phyloP scores from a whole-genome alignment of 495 filamentous ascomycete species.

The Hyaloscypha hepaticicola region DNA sequence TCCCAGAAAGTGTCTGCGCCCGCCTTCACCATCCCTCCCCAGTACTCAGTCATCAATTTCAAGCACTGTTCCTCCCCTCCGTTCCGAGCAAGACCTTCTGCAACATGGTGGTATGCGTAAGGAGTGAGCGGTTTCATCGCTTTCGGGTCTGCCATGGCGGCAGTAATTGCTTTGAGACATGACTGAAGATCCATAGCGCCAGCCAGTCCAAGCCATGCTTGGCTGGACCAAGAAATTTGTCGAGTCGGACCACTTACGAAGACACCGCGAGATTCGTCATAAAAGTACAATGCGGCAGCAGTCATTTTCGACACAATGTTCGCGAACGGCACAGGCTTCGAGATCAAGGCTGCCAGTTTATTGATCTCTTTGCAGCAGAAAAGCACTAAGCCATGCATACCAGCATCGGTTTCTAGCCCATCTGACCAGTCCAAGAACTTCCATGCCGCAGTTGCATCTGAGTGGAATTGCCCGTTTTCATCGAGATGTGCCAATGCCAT shows the following conservation, averaged over 20 bases:
- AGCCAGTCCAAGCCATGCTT: constrained; percentile 32
- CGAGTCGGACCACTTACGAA: constrained; percentile 27
- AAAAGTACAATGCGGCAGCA: constrained; percentile 8
- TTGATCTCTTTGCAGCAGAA: constrained; percentile 31
- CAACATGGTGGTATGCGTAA: constrained; percentile 27
- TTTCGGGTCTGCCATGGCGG: constrained; percentile 24
- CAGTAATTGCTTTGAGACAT: constrained; percentile 20
- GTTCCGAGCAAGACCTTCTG: constrained; percentile 12
- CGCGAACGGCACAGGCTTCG: constrained; percentile 20
- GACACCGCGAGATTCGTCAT: constrained; percentile 15
- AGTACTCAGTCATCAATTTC: constrained; percentile 21
- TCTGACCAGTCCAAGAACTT: constrained; percentile 34
- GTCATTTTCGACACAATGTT: constrained; percentile 22
- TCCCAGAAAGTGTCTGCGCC: constrained; percentile 30
- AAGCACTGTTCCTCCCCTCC: constrained; percentile 19
- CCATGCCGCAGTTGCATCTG: constrained; percentile 21
- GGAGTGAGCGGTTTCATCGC: constrained; percentile 30
- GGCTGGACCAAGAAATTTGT: constrained; percentile 30
- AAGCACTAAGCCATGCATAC: constrained; percentile 31
- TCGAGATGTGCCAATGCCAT: constrained; percentile 21
- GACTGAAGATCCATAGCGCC: constrained; percentile 20
- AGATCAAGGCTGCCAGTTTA: constrained; percentile 25
- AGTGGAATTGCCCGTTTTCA: constrained; percentile 20
- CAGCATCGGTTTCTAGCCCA: constrained; percentile 27
- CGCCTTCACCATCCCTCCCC: constrained; percentile 26